Evolutionary conservation across 1,284 basidiomycete species (phyloP).

Genomic region (Boletus hoseneyae): DNA sequence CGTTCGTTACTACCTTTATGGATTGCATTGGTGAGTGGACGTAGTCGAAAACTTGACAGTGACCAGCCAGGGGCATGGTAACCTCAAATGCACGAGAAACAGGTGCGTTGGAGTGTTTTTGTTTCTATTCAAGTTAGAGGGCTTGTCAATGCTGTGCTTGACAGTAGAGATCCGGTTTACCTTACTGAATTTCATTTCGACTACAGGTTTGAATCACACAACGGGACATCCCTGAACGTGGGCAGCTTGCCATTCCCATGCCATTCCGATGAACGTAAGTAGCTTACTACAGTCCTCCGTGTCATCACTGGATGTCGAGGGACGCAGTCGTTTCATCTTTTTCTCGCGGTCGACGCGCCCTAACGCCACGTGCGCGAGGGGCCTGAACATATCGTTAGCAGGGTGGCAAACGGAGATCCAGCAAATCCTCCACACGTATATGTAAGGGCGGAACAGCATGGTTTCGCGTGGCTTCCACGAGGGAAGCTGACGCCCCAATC

Average conservation of each 20-base stretch:
- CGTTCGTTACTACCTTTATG: not conserved
- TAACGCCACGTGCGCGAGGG: constrained; percentile 4
- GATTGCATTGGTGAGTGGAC: not conserved
- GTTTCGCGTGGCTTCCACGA: constrained; percentile 23
- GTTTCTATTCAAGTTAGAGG: not conserved
- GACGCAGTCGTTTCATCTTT: not conserved
- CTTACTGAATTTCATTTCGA: not conserved
- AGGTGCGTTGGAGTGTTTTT: constrained; percentile 2
- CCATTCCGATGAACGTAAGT: too few species aligned
- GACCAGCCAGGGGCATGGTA: not conserved
- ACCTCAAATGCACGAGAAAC: not conserved
- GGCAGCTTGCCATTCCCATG: not conserved
- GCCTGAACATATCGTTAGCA: not conserved
- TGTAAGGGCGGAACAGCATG: constrained; percentile 19
- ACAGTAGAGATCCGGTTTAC: not conserved
- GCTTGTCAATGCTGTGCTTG: not conserved
- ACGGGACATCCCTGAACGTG: constrained; percentile 12
- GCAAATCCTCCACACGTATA: not conserved
- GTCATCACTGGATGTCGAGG: not conserved
- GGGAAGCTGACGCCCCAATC: constrained; percentile 1
- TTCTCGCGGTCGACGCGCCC: too few species aligned
- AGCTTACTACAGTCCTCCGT: too few species aligned
- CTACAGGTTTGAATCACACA: constrained; percentile 1
- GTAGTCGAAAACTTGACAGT: not conserved
- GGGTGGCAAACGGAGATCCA: constrained; percentile 2